Conservation (phyloP, 345 rosid genomes). For the Salix suchowensis region DNA sequence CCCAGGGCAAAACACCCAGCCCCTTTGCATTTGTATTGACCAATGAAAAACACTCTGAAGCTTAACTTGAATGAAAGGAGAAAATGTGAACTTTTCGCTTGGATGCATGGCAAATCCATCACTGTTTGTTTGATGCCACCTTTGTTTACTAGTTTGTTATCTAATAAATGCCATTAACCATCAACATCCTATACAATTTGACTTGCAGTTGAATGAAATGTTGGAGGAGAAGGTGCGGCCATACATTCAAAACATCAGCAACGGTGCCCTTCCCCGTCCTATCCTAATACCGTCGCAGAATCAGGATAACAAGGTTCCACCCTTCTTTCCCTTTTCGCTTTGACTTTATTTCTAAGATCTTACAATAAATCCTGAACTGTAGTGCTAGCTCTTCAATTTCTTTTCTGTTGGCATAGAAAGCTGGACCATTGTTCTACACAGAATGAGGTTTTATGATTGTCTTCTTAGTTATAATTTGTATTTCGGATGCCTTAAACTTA, state of each 20-base stretch:
- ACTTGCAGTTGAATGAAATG: conserved; percentile 63
- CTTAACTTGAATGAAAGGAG: background rate
- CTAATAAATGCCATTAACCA: background rate
- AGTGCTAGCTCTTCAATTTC: background rate
- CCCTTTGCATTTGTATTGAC: background rate
- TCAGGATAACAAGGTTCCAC: conserved; percentile 40
- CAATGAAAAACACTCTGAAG: background rate
- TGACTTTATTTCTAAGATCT: background rate
- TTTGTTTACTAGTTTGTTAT: background rate
- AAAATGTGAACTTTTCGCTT: background rate
- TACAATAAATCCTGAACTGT: background rate
- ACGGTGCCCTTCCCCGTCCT: conserved; percentile 51
- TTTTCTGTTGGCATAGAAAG: background rate
- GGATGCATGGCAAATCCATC: background rate
- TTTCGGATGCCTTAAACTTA: too few species aligned
- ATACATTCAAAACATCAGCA: conserved; percentile 45
- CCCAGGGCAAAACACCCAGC: too few species aligned
- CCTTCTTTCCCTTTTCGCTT: background rate
- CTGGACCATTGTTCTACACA: background rate
- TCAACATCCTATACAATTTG: background rate
- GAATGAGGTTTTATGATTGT: too few species aligned
- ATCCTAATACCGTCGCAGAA: conserved; percentile 50
- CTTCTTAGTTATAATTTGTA: too few species aligned
- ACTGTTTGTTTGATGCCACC: background rate
- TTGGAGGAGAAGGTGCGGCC: conserved; percentile 85